Percentiles rank a stretch among this genome's conserved stretches.
These are phyloP conservation scores for Trametes meyenii DNA, from an alignment of 768 basidiomycete species.

Conservation along the genomic window DNA sequence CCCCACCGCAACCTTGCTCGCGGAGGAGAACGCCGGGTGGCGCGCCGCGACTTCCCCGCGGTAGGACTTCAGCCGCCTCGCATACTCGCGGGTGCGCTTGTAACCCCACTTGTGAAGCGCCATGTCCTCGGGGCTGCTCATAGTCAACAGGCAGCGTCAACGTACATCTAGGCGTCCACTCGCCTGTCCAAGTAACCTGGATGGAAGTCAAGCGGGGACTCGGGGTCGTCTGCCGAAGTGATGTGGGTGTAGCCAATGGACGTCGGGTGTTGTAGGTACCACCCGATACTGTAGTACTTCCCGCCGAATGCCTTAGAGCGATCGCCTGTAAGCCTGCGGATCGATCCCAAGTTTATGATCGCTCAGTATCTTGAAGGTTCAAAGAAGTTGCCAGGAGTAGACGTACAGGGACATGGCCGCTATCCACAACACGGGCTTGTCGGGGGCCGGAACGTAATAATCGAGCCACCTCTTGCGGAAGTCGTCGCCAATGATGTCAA, in stretches of 20 bases:
- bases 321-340: constrained; percentile 31
- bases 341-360: too few relatives aligned
- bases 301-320: constrained; percentile 21
- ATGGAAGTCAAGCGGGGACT: constrained; percentile 47
- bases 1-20: constrained; percentile 28
- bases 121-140: constrained; percentile 36
- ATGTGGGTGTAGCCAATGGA: constrained; percentile 54
- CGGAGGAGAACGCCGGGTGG: constrained; percentile 37
- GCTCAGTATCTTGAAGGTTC: neutral
- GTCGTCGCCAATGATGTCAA: constrained; percentile 48
- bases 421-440: constrained; percentile 56
- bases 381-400: too few relatives aligned
- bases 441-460: constrained; percentile 52
- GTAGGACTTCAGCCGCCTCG: constrained; percentile 52
- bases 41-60: constrained; percentile 34
- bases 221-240: constrained; percentile 42
- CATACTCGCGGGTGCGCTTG: constrained; percentile 57
- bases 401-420: constrained; percentile 46
- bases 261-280: constrained; percentile 46
- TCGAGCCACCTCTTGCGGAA: constrained; percentile 53
- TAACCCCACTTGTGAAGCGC: constrained; percentile 52
- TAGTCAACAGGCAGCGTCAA: neutral
- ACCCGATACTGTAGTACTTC: constrained; percentile 34
- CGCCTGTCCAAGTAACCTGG: constrained; percentile 49
- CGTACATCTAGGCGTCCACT: constrained; percentile 12